Evolutionary conservation across 371 early-diverging fungal species (phyloP), one percentile per base, ranked within the genome.

Genomic region (Mucor velutinosus): DNA sequence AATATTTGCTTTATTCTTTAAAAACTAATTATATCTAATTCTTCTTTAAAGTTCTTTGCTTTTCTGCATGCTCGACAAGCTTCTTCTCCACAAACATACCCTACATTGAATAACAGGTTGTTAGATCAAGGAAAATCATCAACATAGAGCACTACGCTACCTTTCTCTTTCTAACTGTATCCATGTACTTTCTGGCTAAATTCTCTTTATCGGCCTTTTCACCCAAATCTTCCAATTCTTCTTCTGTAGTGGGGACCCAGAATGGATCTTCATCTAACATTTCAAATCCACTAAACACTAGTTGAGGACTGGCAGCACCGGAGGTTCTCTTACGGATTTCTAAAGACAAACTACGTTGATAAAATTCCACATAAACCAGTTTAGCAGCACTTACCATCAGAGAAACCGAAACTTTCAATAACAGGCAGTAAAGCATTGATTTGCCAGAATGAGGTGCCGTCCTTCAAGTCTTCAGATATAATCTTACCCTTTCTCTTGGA

Each of bases 341-440:
- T 90, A 67, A 17, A 66, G 30, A 63, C 29, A 23, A 53, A 1
- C 37, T 15, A 60, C 23, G 32, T 21, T 41, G 21, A 11, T 7
- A 35, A 21, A 4, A 56, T 21, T 37, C 6, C 3, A 65, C 32
- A 35, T 4, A 32, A 1, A 8, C 7, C 37, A 23, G 7, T 11
- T n/a, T 21, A 11, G 4, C 10, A 37, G n/a, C 23, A 32, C 19
- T 62, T 74, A 92, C 92, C 95, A 74, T 99, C 99, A 23, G 98
- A 91, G 76, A 99, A 98, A 10, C 99, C 99, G 85, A 99, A 99
- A 69, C 96, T 95, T 76, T 99, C 99, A 39, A 96, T 89, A 2
- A 99, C 99, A 23, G 99, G 99, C n/a, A 99, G 67, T 35, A 87
- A 73, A 0, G 98, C 93, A 60, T 86, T 87, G 75, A 99, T 95